Conservation (phyloP, 2,329 filamentous ascomycete species). For the Ceratocystis alfenasii region DNA sequence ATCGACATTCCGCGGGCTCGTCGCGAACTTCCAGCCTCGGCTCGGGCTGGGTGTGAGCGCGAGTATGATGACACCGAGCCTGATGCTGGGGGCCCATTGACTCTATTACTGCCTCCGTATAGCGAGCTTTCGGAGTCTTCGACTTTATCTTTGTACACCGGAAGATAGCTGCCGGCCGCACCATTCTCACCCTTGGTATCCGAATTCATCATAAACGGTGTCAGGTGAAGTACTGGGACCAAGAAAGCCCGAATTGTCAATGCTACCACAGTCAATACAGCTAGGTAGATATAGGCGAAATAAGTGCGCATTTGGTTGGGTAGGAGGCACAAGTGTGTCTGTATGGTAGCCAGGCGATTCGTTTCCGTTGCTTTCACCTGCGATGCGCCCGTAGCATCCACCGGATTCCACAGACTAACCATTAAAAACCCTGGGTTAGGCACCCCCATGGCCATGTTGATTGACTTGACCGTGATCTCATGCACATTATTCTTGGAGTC, state of each 20-base stretch:
- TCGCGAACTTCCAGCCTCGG: conserved; percentile 25
- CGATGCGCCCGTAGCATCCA: conserved; percentile 38
- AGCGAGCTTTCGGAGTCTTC: conserved; percentile 35
- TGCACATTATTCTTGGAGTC: conserved; percentile 51
- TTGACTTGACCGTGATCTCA: conserved; percentile 91
- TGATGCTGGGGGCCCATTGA: conserved; percentile 21
- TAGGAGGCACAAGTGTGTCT: conserved; percentile 81
- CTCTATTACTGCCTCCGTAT: conserved; percentile 25
- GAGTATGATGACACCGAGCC: conserved; percentile 23
- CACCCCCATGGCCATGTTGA: conserved; percentile 95
- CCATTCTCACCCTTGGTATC: conserved; percentile 27
- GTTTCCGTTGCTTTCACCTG: conserved; percentile 8
- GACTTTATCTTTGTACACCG: conserved; percentile 41
- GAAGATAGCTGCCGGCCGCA: conserved; percentile 30
- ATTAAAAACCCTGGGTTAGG: conserved; percentile 76
- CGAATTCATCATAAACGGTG: conserved; percentile 39
- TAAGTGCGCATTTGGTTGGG: conserved; percentile 81
- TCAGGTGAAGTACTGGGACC: conserved; percentile 42
- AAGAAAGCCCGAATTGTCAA: conserved; percentile 45
- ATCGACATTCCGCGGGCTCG: conserved; percentile 13
- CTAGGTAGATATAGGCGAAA: conserved; percentile 59
- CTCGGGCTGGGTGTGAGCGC: conserved; percentile 15
- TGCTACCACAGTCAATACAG: conserved; percentile 40
- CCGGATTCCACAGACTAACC: conserved; percentile 83
- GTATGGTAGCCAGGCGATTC: conserved; percentile 48